phyloP scores from a whole-genome alignment of 306 rosid genomes.

The Datisca glomerata region DNA sequence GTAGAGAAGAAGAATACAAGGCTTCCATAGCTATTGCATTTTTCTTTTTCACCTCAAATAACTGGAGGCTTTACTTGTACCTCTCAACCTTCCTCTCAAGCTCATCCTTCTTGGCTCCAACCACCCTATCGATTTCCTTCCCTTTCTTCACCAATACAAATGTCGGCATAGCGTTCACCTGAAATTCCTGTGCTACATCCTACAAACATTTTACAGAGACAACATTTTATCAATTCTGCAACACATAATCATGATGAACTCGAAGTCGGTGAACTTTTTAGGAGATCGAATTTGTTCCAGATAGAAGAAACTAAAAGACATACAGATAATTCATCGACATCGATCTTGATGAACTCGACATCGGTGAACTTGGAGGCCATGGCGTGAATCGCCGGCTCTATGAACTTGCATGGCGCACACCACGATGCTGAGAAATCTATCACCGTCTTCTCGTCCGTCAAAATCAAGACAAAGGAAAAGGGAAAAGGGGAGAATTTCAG shows the following conservation, averaged over 20 bases:
- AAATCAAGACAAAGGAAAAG: background rate
- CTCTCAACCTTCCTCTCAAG: conserved; percentile 47
- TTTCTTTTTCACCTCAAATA: too few relatives aligned
- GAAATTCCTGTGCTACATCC: conserved; percentile 62
- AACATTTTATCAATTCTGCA: background rate
- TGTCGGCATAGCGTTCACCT: conserved; percentile 84
- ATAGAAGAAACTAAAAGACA: background rate
- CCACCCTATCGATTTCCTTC: conserved; percentile 45
- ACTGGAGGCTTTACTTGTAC: conserved; percentile 7
- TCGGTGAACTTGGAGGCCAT: conserved; percentile 41
- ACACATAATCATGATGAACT: background rate
- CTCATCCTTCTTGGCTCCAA: conserved; percentile 75
- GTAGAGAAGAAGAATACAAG: too few relatives aligned
- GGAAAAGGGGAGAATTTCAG: background rate
- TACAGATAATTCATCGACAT: conserved; percentile 78
- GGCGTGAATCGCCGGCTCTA: conserved; percentile 52
- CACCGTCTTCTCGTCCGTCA: conserved; percentile 34
- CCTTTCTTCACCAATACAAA: conserved; percentile 66
- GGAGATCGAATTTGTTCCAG: background rate
- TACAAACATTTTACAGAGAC: conserved; percentile 3
- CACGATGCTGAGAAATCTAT: conserved; percentile 87
- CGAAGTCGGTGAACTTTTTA: too few relatives aligned
- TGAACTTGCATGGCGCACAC: conserved; percentile 91
- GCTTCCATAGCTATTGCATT: too few relatives aligned
- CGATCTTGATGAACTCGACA: conserved; percentile 72